phyloP scores from a whole-genome alignment of 169 alveolate species.

The Eimeria sp. region DNA sequence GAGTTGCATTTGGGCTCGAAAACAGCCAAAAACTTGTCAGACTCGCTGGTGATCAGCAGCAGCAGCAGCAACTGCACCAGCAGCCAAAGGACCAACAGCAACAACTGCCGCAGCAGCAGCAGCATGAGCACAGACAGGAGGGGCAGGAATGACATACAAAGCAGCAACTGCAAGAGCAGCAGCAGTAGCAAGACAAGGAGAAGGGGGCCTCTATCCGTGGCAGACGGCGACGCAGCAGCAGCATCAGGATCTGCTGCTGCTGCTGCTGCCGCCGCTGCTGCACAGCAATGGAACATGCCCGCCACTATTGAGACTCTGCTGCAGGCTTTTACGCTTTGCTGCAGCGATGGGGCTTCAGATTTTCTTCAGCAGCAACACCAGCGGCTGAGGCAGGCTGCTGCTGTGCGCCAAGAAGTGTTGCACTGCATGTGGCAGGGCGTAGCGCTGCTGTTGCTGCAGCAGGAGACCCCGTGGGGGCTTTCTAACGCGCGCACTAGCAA shows the following conservation, averaged over 20 bases:
- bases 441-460: conserved; percentile 59
- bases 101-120: conserved; percentile 46
- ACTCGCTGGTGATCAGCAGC: conserved; percentile 30
- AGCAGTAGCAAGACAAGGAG: conserved; percentile 7
- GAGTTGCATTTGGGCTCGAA: not conserved
- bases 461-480: not conserved
- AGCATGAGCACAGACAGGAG: not conserved
- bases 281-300: conserved; percentile 32
- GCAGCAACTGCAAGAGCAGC: conserved; percentile 2
- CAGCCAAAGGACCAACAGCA: not conserved
- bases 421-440: conserved; percentile 48
- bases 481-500: not conserved
- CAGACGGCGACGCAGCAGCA: not conserved
- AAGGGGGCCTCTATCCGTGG: not conserved
- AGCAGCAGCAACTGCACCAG: conserved; percentile 27
- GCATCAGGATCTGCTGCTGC: conserved; percentile 8
- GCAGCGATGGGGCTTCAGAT: not conserved
- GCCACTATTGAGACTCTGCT: conserved; percentile 6
- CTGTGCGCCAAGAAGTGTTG: conserved; percentile 5
- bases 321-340: conserved; percentile 13
- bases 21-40: too few species aligned
- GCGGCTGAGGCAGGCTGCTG: not conserved
- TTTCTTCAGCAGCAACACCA: not conserved
- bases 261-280: conserved; percentile 68
- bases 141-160: not conserved